Evolutionary conservation across 2,329 filamentous ascomycete species (phyloP), one percentile per base, ranked within the genome.

Genomic region (Trichoderma cornu-damae): DNA sequence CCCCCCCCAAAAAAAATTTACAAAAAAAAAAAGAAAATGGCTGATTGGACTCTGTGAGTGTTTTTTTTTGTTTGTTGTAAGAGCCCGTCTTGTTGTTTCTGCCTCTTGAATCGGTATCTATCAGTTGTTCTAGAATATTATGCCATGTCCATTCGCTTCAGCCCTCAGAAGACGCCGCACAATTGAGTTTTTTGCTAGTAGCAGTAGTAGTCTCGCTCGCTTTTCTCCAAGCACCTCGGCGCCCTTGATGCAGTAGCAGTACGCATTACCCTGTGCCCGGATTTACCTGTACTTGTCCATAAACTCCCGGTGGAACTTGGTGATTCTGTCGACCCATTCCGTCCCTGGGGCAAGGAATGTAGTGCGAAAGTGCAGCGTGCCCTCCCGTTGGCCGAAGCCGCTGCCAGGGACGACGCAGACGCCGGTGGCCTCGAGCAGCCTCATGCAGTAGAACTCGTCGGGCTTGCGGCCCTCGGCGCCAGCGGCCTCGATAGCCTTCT

Each of bases 311-410:
- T 99, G 94, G 77, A 99, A 99, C 74, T 90, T 88, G 65, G 87
- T 83, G 65, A 97, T 90, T 63, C 87, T 82, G 49, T 86, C 85
- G 6, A 95, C 86, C 94, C 94, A 99, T 66, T 96, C 92, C 1
- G 93, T 97, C 12, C 94, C 94, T 0, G 94, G 94, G 0, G 94
- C 93, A 38, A 99, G 78, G 80, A 99, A 99, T 1, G 94, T 99
- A 3, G 94, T 99, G 61, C 94, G 81, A 81, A 99, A 96, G 77
- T 99, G 94, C 68, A 94, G 78, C 0, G 89, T 94, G 66, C 87
- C 88, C 67, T 94, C 88, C 75, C 88, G 92, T 78, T 99, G 94
- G 5, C 94, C 94, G 69, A 99, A 99, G 1, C 94, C 94, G 58
- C 85, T 87, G 43, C 94, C 94, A 1, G 94, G 88, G 2, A 99